A percentile compares a stretch with the other conserved stretches of the same genome.
phyloP scores from a whole-genome alignment of 1,139 yeast species.

The Lodderomyces parapsilosis region DNA sequence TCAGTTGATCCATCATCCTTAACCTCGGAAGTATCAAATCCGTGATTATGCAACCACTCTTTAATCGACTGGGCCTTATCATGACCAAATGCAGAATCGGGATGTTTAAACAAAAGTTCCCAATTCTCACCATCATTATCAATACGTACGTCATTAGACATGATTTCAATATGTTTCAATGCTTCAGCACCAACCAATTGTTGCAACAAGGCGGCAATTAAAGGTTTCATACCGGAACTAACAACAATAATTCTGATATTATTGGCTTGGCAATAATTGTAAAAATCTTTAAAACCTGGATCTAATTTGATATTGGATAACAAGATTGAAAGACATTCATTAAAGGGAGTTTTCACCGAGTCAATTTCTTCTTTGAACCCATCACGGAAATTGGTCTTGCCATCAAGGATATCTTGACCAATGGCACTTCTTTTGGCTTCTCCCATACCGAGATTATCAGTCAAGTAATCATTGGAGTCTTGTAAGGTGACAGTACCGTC shows the following conservation, averaged over 20 bases:
- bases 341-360: conserved; percentile 72
- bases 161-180: conserved; percentile 69
- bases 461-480: conserved; percentile 88
- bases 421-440: conserved; percentile 60
- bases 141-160: conserved; percentile 73
- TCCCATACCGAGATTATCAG: conserved; percentile 90
- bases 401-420: conserved; percentile 72
- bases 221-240: conserved; percentile 90
- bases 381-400: conserved; percentile 68
- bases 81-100: conserved; percentile 85
- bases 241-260: conserved; percentile 78
- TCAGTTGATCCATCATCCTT: conserved; percentile 14
- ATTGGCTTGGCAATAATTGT: conserved; percentile 70
- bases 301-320: conserved; percentile 69
- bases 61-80: conserved; percentile 84
- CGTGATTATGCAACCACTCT: conserved; percentile 54
- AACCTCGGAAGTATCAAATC: conserved; percentile 19
- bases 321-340: conserved; percentile 72
- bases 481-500: conserved; percentile 93
- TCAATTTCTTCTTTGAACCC: conserved; percentile 85
- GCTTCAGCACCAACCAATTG: conserved; percentile 79
- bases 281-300: conserved; percentile 84
- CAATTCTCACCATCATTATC: conserved; percentile 49
- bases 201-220: conserved; percentile 72
- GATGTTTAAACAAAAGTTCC: conserved; percentile 82